Evolutionary conservation across 2,329 filamentous ascomycete genomes (phyloP), one percentile per base, ranked within the genome.

Genomic region (Verticillium nonalfalfae): DNA sequence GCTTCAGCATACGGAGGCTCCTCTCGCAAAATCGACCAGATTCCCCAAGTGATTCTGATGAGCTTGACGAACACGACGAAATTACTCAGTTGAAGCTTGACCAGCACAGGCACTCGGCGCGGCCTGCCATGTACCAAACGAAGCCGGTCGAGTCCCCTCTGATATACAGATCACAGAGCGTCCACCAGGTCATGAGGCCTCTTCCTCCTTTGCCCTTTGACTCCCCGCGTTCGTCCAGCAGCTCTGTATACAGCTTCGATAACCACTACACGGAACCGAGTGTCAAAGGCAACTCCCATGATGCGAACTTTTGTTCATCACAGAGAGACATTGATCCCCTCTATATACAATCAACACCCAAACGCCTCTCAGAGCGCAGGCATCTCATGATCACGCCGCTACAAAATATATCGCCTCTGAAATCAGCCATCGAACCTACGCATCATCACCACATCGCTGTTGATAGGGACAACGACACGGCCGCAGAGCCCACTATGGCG

Each of bases 211-310:
- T 77, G 18, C 73, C 74, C n/a, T 72, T 67, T 59, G 72, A 71
- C 58, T 74, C 71, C 13, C 72, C 74, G 55, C 71, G 74, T 62
- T 78, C 78, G 18, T 77, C 79, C 31, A 73, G 73, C 56, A 79
- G 75, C 65, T 82, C 80, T 69, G 76, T 81, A 67, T 78, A 75
- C 66, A 79, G 75, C 64, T 77, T 70, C 61, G 75, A 80, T 50
- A n/a, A 50, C 45, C n/a, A n/a, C n/a, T 50, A 50, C 11, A 18
- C 21, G 39, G 11, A 40, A 1, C 45, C 45, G 45, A 21, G 45
- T 71, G 60, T 69, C 67, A 61, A 68, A 69, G 61, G 69, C 65
- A 59, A 60, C 59, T 65, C 66, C 65, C 69, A 67, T 66, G 71
- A 70, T 56, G 71, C 70, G 14, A 68, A 69, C 62, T 73, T 75